Base-by-base conservation (phyloP, 2,329 filamentous ascomycete species). In the Clarireedia monteithiana region DNA sequence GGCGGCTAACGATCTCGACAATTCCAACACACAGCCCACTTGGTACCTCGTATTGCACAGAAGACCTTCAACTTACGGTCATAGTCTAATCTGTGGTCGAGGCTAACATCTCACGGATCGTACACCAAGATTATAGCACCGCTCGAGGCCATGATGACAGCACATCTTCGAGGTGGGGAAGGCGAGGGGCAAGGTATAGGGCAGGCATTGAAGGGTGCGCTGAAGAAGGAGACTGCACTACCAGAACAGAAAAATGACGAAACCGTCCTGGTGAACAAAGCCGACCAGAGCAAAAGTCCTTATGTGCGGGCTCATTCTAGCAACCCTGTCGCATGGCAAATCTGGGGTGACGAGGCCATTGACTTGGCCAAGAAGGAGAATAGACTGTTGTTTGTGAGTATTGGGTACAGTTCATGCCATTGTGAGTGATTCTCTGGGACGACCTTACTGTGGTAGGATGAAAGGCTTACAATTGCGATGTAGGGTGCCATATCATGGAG, bases 341-440 rank as follows among this genome's bases (percentile, higher is more conserved):
- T 89, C 58, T 89, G 95, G 77, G 86, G 86, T 63, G 78, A 86
- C 23, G 85, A 91, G 66, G 83, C 89, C 15, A 77, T 96, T 53
- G 80, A 81, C 60, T 77, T 91, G 48, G 92, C 94, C 15, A 87
- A 83, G 70, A 82, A 78, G 64, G 83, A 91, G 64, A 95, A 97
- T 71, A 88, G 91, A 67, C 78, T 96, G 57, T 85, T 99, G 58
- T 97, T 96, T 68, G 77, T 97, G 59, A 95, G 92, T 69, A 91
- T 97, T 67, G 94, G 94, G 49, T 99, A 96, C 75, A 88, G 88
- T 20, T 91, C 94, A 44, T 97, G 94, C 70, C 92, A 97, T 74
- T 95, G 94, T 94, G 74, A 69, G 86, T 76, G 42, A 26, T 26
- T 51, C 40, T 20, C 20, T 20, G 15, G 4, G 4, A 10, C 15